A percentile compares a stretch with the other conserved stretches of the same genome.
Conservation (phyloP, 2,329 filamentous ascomycete genomes). For the Xylaria sp. region DNA sequence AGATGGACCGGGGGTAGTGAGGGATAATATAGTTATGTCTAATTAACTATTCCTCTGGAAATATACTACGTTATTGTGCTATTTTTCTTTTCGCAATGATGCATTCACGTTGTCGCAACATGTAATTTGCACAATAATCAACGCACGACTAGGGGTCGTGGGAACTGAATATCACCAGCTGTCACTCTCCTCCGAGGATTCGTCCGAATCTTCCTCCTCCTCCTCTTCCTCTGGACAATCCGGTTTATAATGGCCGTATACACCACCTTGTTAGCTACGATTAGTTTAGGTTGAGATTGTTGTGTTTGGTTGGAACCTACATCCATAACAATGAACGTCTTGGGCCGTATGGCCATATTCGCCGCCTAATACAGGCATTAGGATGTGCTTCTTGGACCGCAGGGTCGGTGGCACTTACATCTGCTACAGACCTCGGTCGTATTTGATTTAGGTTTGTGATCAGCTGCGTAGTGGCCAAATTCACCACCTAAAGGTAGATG, state of each 20-base stretch:
- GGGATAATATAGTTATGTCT: neutral
- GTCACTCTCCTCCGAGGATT: neutral
- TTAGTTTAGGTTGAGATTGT: neutral
- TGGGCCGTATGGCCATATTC: constrained; percentile 1
- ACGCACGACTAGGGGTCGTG: neutral
- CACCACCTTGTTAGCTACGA: neutral
- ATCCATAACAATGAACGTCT: constrained; percentile 15
- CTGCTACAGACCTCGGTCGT: neutral
- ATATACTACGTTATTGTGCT: neutral
- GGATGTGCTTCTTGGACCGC: neutral
- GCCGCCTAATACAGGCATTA: neutral
- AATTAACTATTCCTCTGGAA: neutral
- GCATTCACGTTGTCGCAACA: neutral
- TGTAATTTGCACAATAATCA: neutral
- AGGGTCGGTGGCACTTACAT: neutral
- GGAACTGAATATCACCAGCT: neutral
- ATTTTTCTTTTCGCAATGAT: neutral
- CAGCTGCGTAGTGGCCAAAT: constrained; percentile 6
- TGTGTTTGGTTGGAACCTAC: neutral
- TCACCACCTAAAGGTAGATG: neutral
- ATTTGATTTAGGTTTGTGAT: neutral
- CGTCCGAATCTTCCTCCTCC: neutral
- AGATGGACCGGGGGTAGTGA: neutral
- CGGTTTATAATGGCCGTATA: constrained; percentile 9
- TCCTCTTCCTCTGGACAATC: neutral